These are phyloP conservation scores for Carex kokanica DNA, from an alignment of 176 grass and related monocot genomes.

Conservation along the genomic window DNA sequence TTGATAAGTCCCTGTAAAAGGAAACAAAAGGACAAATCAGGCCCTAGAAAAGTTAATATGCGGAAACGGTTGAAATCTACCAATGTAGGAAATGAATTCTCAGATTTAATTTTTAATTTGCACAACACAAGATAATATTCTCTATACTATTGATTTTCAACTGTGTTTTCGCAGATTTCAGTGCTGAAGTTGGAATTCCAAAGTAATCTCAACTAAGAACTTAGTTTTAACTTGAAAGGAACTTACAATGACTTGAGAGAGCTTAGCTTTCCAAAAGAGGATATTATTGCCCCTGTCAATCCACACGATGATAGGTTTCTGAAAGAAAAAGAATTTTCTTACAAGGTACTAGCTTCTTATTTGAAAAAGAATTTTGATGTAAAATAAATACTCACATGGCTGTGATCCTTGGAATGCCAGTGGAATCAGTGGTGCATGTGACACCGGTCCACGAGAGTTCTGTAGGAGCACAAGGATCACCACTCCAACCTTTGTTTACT, in stretches of 20 bases:
- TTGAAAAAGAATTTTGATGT: not conserved
- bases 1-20: slow-evolving; percentile 50
- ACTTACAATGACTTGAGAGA: slow-evolving; percentile 26
- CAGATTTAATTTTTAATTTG: not conserved
- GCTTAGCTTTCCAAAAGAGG: slow-evolving; percentile 31
- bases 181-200: too few species aligned
- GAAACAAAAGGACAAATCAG: too few species aligned
- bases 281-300: slow-evolving; percentile 23
- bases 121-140: not conserved
- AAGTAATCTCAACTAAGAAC: too few species aligned
- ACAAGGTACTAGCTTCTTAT: not conserved
- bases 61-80: too few species aligned
- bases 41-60: not conserved
- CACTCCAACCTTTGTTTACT: slow-evolving; percentile 43
- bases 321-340: not conserved
- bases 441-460: slow-evolving; percentile 33
- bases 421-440: slow-evolving; percentile 14
- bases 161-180: too few species aligned
- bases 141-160: not conserved
- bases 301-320: slow-evolving; percentile 22
- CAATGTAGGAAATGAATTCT: not conserved
- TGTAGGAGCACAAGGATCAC: slow-evolving; percentile 47
- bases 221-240: not conserved
- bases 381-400: slow-evolving; percentile 22
- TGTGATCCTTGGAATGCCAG: slow-evolving; percentile 35